Evolutionary conservation across 805 yeast genomes (phyloP), one percentile per base, ranked within the genome.

Genomic region (Maudiozyma turicensis): DNA sequence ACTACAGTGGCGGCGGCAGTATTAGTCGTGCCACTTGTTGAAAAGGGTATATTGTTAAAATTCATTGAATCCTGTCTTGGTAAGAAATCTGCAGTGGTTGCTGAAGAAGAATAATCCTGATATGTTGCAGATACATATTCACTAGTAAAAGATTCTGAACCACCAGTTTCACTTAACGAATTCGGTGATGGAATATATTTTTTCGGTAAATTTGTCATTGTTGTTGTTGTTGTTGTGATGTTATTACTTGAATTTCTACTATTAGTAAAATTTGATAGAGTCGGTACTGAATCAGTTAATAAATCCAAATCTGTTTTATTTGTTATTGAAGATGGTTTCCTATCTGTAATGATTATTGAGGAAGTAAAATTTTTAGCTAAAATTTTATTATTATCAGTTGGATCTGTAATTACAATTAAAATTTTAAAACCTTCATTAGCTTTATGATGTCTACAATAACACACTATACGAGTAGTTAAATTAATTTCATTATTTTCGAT

Each of bases 391-490:
- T 74, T 71, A 26, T 82, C 84, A 8, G 71, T 61, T 49, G 71
- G 61, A 64, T 90, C 81, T 52, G 79, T 82, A 45, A 91, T 61
- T 3, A 84, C 78, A 53, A 86, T 79, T 43, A 86, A 67, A 39
- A 86, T 70, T 59, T 79, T 80, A 71, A 90, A 91, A 1, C 99
- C 99, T 40, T 76, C 76, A n/a, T 82, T 72, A 53, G 90, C 96
- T 55, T 81, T 80, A 67, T 93, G 99, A 67, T 93, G 99, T 55
- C 98, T 80, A 69, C 98, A 93, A 65, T 93, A 91, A 67, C 99
- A 91, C 8, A 91, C 91, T 40, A 93, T 80, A 66, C 99, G 78
- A 28, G 96, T 71, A 20, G 79, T 77, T 5, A 81, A 63, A 45
- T 75, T 80, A 15, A 78, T 58, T 37, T 58, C 60, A 43, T 70